Evolutionary conservation across 2,329 filamentous ascomycete genomes (phyloP), one percentile per base, ranked within the genome.

Genomic region (Bipolaris oryzae): DNA sequence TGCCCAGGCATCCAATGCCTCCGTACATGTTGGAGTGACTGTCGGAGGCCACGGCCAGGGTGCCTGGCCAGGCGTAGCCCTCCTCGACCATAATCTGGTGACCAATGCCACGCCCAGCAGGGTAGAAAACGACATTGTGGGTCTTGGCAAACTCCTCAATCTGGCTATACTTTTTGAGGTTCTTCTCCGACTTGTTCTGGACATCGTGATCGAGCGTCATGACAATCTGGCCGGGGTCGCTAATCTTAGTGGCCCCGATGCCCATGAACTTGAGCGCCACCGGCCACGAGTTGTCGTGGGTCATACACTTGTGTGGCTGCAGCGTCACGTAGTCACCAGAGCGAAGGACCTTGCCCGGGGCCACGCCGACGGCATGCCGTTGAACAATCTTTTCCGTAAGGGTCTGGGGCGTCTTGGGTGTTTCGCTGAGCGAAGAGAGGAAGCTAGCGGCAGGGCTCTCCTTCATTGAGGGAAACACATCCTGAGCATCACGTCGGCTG

Each of bases 341-440:
- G 68, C 83, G 84, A 69, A 96, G 90, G 55, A 83, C 80, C 79
- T 96, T 96, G 57, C 87, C 91, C 10, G 85, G 76, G 1, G 90
- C 78, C 1, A 96, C 84, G 9, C 88, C 91, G n/a, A 92, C 82
- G 0, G 91, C 84, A 76, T 96, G 89, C 15, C 83, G 79, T 75
- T 97, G 93, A 0, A 96, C 88, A 57, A 97, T 96, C 81, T 96
- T 96, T 76, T 97, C 93, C 2, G 91, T 95, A 49, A 96, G 78
- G 2, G 91, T 97, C 77, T 96, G 92, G 0, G 90, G 85, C 2
- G 77, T 76, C 16, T 76, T 73, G 25, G 79, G 67, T 35, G 70
- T 73, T 16, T 76, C 70, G 44, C 74, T 84, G 33, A 91, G 88
- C 38, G 89, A 87, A 62, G 96, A 86, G 60, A 96, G 85, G 57